A percentile compares a stretch with the other conserved stretches of the same genome.
These are phyloP conservation scores for Gloeopeniophorella convolvens DNA, from an alignment of 768 basidiomycete species.

Conservation along the genomic window DNA sequence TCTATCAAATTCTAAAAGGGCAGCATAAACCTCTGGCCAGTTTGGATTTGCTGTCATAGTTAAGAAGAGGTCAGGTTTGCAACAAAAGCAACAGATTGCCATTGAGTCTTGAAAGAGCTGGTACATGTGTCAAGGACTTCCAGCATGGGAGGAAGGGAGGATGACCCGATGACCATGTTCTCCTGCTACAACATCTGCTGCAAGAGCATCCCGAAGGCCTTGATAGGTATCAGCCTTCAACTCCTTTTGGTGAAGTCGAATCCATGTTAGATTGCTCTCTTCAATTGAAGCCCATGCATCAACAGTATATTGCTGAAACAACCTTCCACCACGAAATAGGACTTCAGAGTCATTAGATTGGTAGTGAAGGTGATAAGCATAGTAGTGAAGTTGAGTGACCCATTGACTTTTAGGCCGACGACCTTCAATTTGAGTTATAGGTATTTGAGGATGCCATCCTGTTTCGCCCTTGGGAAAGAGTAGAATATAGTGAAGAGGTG, in stretches of 20 bases:
- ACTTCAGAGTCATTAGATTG: not conserved
- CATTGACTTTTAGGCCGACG: not conserved
- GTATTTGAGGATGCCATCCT: not conserved
- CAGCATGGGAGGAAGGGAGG: no score
- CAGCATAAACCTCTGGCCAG: slow-evolving; percentile 32
- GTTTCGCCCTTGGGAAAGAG: slow-evolving; percentile 5
- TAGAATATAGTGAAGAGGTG: not conserved
- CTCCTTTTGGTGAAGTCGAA: not conserved
- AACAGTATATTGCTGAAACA: not conserved
- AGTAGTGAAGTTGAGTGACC: not conserved
- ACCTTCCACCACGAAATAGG: not conserved
- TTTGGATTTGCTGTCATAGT: slow-evolving; percentile 48
- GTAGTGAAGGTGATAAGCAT: not conserved
- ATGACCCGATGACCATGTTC: not conserved
- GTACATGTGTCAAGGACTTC: no score
- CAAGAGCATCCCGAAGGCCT: not conserved
- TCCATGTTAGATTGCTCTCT: not conserved
- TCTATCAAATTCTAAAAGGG: no score
- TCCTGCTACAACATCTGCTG: not conserved
- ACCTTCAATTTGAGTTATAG: not conserved
- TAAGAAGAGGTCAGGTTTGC: slow-evolving; percentile 19
- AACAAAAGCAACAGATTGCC: not conserved
- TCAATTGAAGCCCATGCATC: not conserved
- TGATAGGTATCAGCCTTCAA: not conserved
- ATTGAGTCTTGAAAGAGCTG: not conserved